Evolutionary conservation across 2,329 filamentous ascomycete species (phyloP).

Genomic region (Ascochyta clinopodiicola): DNA sequence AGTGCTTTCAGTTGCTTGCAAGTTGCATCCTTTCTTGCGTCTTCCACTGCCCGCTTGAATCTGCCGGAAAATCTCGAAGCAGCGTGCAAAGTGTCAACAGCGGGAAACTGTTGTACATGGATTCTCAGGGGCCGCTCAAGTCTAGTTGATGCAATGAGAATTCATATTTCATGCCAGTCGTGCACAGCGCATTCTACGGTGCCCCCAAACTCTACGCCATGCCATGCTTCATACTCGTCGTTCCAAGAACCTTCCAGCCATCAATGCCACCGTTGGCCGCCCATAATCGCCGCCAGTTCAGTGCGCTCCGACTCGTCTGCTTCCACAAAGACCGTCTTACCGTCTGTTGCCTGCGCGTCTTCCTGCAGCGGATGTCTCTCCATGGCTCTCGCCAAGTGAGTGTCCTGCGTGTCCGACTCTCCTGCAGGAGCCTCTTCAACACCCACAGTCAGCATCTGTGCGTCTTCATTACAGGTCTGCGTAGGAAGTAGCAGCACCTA

Average conservation of each 20-base stretch:
- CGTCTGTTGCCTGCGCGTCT: too few species aligned
- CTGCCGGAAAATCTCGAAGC: too few species aligned
- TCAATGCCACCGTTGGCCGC: not conserved
- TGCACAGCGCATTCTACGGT: not conserved
- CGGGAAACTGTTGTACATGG: too few species aligned
- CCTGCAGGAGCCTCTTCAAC: not conserved
- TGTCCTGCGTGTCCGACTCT: not conserved
- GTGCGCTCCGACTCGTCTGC: not conserved
- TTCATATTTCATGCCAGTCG: not conserved
- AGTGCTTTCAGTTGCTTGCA: too few species aligned
- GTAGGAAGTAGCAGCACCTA: slow-evolving; percentile 2
- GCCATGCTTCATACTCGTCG: not conserved
- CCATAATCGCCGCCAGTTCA: not conserved
- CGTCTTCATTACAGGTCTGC: not conserved
- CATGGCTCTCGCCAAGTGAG: not conserved
- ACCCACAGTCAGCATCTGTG: not conserved
- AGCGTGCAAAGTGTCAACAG: too few species aligned
- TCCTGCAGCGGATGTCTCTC: not conserved
- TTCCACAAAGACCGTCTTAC: too few species aligned
- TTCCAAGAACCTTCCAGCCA: not conserved
- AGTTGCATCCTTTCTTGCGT: too few species aligned
- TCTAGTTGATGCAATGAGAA: not conserved
- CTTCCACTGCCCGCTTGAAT: too few species aligned
- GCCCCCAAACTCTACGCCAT: not conserved
- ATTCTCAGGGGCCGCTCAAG: not conserved